Evolutionary conservation across 352 stramenopile species (phyloP).

Genomic region (Globisporangium mamillatum): DNA sequence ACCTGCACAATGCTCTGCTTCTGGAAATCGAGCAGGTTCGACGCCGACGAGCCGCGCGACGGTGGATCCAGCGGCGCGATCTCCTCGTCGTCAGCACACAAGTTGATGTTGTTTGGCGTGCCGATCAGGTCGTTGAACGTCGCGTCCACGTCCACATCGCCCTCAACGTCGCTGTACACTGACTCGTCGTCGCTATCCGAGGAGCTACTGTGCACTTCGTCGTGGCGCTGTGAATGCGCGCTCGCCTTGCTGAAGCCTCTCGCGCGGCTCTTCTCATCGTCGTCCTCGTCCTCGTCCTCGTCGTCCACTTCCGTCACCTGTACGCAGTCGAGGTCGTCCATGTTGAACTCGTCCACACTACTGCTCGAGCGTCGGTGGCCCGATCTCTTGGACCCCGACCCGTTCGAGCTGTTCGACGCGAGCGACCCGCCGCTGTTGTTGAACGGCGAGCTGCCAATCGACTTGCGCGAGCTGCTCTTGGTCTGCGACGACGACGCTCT

Average conservation of each 20-base stretch:
- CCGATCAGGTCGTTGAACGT: slow-evolving; percentile 85
- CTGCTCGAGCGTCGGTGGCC: slow-evolving; percentile 19
- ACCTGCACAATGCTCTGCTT: slow-evolving; percentile 60
- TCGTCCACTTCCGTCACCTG: slow-evolving; percentile 74
- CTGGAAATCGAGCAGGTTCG: slow-evolving; percentile 26
- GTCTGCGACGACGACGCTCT: slow-evolving; percentile 40
- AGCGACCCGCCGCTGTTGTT: slow-evolving; percentile 43
- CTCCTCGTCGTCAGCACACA: slow-evolving; percentile 62
- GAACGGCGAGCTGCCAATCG: slow-evolving; percentile 35
- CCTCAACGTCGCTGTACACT: slow-evolving; percentile 81
- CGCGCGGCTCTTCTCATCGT: slow-evolving; percentile 29
- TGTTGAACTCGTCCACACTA: slow-evolving; percentile 52
- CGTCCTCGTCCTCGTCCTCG: slow-evolving; percentile 66
- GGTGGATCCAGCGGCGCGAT: slow-evolving; percentile 37
- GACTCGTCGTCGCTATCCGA: slow-evolving; percentile 54
- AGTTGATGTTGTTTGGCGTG: slow-evolving; percentile 48
- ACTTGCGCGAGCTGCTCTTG: slow-evolving; percentile 54
- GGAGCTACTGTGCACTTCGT: slow-evolving; percentile 20
- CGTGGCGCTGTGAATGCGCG: slow-evolving; percentile 24
- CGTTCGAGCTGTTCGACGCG: slow-evolving; percentile 33
- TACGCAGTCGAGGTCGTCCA: slow-evolving; percentile 76
- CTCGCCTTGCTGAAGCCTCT: slow-evolving; percentile 18
- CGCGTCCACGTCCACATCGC: slow-evolving; percentile 82
- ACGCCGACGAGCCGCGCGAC: slow-evolving; percentile 22
- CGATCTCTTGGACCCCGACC: slow-evolving; percentile 28